These are phyloP conservation scores for Fusarium equiseti DNA, from an alignment of 2,329 filamentous ascomycete species.

Conservation along the genomic window DNA sequence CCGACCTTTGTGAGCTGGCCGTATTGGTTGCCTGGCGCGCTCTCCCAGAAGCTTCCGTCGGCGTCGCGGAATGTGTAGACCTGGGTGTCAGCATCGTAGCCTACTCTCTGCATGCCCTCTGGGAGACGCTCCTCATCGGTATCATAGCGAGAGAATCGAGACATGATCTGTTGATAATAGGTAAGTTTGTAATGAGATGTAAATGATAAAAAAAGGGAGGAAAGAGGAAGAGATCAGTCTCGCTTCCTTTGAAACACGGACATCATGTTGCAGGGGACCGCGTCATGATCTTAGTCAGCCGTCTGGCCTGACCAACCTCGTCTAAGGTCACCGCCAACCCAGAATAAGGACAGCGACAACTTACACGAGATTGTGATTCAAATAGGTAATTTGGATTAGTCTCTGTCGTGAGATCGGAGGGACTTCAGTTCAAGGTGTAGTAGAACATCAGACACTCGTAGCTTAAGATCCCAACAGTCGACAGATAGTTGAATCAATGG, in stretches of 20 bases:
- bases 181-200: neutral
- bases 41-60: conserved; percentile 63
- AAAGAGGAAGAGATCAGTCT: neutral
- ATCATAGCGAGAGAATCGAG: conserved; percentile 58
- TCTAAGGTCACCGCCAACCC: neutral
- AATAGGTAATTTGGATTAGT: neutral
- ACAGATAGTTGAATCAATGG: neutral
- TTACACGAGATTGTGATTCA: neutral
- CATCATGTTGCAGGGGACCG: conserved; percentile 32
- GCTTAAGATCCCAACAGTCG: too few species aligned
- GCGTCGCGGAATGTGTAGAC: conserved; percentile 64
- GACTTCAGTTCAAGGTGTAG: neutral
- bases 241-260: conserved; percentile 23
- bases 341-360: neutral
- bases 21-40: conserved; percentile 62
- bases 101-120: conserved; percentile 65
- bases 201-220: conserved; percentile 2
- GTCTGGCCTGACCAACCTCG: neutral
- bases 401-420: neutral
- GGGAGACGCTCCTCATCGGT: conserved; percentile 66
- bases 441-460: too few species aligned
- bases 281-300: conserved; percentile 42
- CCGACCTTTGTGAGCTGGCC: conserved; percentile 60
- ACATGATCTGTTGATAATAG: conserved; percentile 48
- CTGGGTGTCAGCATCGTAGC: conserved; percentile 68